phyloP scores from a whole-genome alignment of 371 early-diverging fungal genomes.

The Lichtheimia ornata region DNA sequence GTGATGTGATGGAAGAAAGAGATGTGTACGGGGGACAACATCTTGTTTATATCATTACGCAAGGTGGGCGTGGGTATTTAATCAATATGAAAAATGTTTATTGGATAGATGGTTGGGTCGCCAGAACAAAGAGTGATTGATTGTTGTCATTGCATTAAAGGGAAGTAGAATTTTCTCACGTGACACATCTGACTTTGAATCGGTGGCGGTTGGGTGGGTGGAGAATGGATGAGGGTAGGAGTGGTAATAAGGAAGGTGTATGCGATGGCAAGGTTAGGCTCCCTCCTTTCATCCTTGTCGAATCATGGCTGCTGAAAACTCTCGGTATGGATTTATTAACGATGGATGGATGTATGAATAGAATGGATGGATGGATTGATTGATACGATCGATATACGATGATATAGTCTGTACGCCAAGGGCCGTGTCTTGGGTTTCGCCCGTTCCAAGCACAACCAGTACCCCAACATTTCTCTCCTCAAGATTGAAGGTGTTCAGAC shows the following conservation, averaged over 20 bases:
- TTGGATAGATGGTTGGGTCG: too few species aligned
- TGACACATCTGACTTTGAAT: neutral
- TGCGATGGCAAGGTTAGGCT: neutral
- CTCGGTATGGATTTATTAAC: slow-evolving; percentile 13
- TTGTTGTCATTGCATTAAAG: too few species aligned
- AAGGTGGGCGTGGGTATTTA: too few species aligned
- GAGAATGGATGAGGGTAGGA: neutral
- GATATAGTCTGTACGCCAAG: slow-evolving; percentile 92
- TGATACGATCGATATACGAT: neutral
- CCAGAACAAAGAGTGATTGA: too few species aligned
- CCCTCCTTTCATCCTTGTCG: slow-evolving; percentile 1
- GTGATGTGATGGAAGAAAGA: too few species aligned
- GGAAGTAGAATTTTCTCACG: neutral
- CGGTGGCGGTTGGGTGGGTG: neutral
- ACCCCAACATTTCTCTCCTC: slow-evolving; percentile 88
- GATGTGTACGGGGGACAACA: too few species aligned
- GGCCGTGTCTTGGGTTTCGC: slow-evolving; percentile 94
- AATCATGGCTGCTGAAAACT: slow-evolving; percentile 7
- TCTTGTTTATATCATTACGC: too few species aligned
- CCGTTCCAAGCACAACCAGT: slow-evolving; percentile 91
- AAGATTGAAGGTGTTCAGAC: slow-evolving; percentile 92
- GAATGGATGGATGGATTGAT: slow-evolving; percentile 19
- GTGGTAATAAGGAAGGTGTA: too few species aligned
- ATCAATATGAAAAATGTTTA: too few species aligned
- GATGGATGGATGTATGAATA: slow-evolving; percentile 15